Conservation (phyloP, 1,284 basidiomycete genomes). For the Mycena sp. region DNA sequence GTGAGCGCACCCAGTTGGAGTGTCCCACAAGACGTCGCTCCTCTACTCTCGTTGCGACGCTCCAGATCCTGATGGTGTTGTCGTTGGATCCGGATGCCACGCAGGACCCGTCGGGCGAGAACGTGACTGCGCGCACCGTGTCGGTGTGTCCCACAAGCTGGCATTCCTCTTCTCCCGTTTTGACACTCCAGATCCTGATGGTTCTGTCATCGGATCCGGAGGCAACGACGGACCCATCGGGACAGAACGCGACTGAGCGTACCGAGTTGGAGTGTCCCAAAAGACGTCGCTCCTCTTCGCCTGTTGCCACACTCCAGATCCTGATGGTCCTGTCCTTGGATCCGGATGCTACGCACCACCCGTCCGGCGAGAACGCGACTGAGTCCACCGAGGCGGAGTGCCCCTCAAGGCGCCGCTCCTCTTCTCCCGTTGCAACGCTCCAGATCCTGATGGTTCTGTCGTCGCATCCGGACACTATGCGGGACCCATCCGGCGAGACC, state of each 20-base stretch:
- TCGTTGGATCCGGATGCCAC: constrained; percentile 7
- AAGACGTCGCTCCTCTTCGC: too few species aligned
- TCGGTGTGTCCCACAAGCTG: constrained; percentile 3
- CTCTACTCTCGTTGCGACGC: constrained; percentile 21
- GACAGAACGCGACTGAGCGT: constrained; percentile 3
- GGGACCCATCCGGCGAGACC: too few species aligned
- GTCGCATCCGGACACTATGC: too few species aligned
- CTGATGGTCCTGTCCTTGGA: too few species aligned
- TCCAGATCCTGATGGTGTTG: constrained; percentile 26
- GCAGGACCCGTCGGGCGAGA: constrained; percentile 1
- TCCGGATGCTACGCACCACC: too few species aligned
- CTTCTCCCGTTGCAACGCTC: background rate
- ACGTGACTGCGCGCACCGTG: background rate
- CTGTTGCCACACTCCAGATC: too few species aligned
- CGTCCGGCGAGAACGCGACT: too few species aligned
- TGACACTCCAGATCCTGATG: constrained; percentile 32
- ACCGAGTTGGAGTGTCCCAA: background rate
- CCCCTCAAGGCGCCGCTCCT: background rate
- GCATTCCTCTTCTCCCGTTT: background rate
- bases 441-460: too few species aligned
- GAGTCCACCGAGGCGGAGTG: too few species aligned
- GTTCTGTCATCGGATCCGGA: constrained; percentile 26
- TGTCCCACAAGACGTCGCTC: background rate
- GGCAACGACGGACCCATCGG: background rate
- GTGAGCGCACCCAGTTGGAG: background rate